Evolutionary conservation across 371 early-diverging fungal species (phyloP), one percentile per base, ranked within the genome.

Genomic region (Mortierella polycephala): DNA sequence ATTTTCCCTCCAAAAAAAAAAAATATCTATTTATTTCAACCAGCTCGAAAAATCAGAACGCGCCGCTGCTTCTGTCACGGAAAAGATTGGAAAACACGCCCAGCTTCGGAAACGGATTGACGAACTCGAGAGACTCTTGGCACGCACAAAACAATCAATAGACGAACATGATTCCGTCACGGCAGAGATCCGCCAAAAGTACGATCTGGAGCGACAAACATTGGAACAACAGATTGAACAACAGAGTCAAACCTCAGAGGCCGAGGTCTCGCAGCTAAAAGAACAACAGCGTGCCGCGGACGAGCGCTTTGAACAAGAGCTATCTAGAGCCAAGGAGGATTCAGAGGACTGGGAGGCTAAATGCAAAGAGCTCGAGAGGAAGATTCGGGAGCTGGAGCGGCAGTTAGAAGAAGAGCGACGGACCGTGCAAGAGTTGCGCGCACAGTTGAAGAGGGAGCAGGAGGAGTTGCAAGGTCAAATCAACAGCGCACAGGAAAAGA

Each of bases 21-120:
- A 30, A 30, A 30, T 4, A 30, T 30, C 2, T 4, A 30, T 30
- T 2, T 30, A 30, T 30, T 30, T 30, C 30, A 30, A 30, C 30
- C 30, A 77, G 79, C 79, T 77, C 41, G 79, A 77, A 46, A 77
- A 72, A 44, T 71, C 79, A 16, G 79, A 77, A 57, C 71, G 60
- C 65, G 61, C 72, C 10, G 72, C 79, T 5, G 30, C 68, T 4
- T 12, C 37, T 9, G 68, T 69, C 2, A 52, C 50, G 7, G 79
- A 77, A 16, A 77, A 72, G 23, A 56, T 64, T 23, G 50, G 62
- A 23, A 77, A 71, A 41, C 47, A 57, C 9, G 47, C 64, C 13
- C 66, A 54, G 1, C 72, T 72, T 0, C 79, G 68, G 40, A 77
- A 77, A 53, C 47, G 58, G 41, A 64, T 77, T 20, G 79, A 77